Conservation (phyloP, 768 basidiomycete species). For the Cyclocybe aegerita region DNA sequence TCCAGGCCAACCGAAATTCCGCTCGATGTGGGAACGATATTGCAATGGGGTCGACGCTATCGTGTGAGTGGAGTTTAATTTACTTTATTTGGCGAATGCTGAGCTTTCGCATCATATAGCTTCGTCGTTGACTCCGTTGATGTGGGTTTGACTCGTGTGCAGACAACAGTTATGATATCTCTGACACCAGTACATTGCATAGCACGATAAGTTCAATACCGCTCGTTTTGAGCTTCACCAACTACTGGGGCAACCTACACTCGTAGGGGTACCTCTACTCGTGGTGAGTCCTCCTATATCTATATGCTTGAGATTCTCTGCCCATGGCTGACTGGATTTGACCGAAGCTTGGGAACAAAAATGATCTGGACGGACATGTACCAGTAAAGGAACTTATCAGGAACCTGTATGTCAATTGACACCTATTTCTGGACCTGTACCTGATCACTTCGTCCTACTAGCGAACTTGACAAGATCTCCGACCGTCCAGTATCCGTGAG, state of each 20-base stretch:
- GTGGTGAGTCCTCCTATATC: conserved; percentile 53
- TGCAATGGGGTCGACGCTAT: conserved; percentile 92
- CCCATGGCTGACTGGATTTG: too few species aligned
- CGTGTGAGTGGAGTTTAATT: conserved; percentile 52
- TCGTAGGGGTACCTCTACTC: conserved; percentile 74
- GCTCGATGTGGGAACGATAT: conserved; percentile 95
- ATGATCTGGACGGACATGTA: conserved; percentile 76
- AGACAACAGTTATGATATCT: background rate
- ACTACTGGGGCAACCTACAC: conserved; percentile 62
- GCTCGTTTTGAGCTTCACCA: conserved; percentile 85
- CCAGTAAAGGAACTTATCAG: conserved; percentile 82
- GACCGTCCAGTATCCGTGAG: conserved; percentile 85
- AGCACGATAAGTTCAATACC: conserved; percentile 82
- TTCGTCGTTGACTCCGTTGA: conserved; percentile 94
- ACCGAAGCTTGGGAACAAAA: conserved; percentile 86
- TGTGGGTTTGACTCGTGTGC: conserved; percentile 44
- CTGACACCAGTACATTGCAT: conserved; percentile 2
- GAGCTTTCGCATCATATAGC: conserved; percentile 36
- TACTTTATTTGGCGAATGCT: background rate
- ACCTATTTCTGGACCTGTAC: background rate
- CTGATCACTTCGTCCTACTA: conserved; percentile 21
- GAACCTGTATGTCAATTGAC: conserved; percentile 52
- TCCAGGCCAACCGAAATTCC: conserved; percentile 86
- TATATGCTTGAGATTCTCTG: background rate
- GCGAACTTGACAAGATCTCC: conserved; percentile 77